Evolutionary conservation across 2,329 filamentous ascomycete species (phyloP), one percentile per base, ranked within the genome.

Genomic region (Blastomyces percursus): DNA sequence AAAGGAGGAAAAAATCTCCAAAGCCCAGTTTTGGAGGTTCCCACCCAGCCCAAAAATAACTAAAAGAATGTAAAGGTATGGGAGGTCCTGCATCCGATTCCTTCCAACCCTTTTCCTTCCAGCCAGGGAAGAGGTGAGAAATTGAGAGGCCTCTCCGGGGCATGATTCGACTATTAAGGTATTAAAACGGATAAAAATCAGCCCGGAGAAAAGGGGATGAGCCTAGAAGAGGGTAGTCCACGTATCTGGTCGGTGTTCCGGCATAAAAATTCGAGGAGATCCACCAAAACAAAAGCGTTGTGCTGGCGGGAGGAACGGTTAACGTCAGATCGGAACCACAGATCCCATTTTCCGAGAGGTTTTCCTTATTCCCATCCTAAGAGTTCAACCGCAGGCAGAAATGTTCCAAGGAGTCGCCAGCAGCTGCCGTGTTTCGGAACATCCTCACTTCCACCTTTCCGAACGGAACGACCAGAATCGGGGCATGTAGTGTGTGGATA

Each of bases 161-260:
- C 68, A 58, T 62, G 63, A 62, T 42, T 42, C 19, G 38, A 44
- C 40, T 11, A 58, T 58, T 58, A 58, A 46, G 56, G 24, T 58
- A 30, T 40, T 56, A 62, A 62, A 62, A 32, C 32, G 30, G 42
- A 59, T 63, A 38, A 68, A 73, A 71, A 63, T 77, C 75, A 79
- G 78, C 78, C 75, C 74, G 75, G 77, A 79, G 75, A 71, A 77
- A 82, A 82, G 80, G 77, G 74, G 79, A 82, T 82, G 80, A 80
- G 63, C 79, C 80, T 81, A 81, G 74, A 68, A 69, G 71, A 69
- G 59, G 40, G 11, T 44, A 44, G 56, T 46, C 56, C 56, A 46
- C 24, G 24, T 14, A 55, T 35, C 52, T 24, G 52, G 52, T 21
- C 32, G 30, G 70, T 67, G 65, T 68, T 65, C 57, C 5, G 65